Evolutionary conservation across 2,329 filamentous ascomycete species (phyloP), one percentile per base, ranked within the genome.

Genomic region (Davidsoniella neocaledoniae): DNA sequence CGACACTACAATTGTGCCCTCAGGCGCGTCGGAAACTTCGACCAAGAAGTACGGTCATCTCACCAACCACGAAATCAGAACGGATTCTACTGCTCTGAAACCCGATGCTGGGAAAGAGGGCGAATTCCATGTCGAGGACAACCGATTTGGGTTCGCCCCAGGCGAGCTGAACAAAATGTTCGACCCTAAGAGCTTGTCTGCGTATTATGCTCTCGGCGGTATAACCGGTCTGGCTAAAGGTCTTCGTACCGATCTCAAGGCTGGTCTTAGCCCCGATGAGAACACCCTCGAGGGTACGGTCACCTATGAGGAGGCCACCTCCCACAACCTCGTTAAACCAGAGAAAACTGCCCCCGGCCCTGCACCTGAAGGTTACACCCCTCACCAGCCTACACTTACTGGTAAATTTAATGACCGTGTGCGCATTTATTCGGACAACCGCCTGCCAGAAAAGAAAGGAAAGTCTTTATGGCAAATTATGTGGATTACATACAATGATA

Each of bases 91-190:
- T 54, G 86, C 86, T 0, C 66, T 94, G 54, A 77, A 72, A 46
- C 83, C 86, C 0, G 86, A 93, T 60, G 72, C 77, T 37, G 83
- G 84, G 5, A 83, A 79, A 48, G 83, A 88, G 61, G 70, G 67
- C 16, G 84, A 90, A 54, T 94, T 93, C 57, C 58, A 76, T 12
- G 79, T 90, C 9, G 72, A 81, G 5, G 71, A 86, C 61, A 94
- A 91, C 61, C 81, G 82, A 0, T 94, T 94, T 59, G 87, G 86
- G 14, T 94, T 86, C 61, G 77, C 79, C 2, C 83, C 83, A 2
- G 87, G 88, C 12, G 81, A 93, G 59, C 70, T 95, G 55, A 81
- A 79, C 58, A 94, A 94, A 64, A 74, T 94, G 66, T 77, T 90
- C 54, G 91, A 93, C 60, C 88, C 88, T 3, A 94, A 94, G 68